phyloP scores from a whole-genome alignment of 192 early-diverging fungal species.

The Dissophora globulifera region DNA sequence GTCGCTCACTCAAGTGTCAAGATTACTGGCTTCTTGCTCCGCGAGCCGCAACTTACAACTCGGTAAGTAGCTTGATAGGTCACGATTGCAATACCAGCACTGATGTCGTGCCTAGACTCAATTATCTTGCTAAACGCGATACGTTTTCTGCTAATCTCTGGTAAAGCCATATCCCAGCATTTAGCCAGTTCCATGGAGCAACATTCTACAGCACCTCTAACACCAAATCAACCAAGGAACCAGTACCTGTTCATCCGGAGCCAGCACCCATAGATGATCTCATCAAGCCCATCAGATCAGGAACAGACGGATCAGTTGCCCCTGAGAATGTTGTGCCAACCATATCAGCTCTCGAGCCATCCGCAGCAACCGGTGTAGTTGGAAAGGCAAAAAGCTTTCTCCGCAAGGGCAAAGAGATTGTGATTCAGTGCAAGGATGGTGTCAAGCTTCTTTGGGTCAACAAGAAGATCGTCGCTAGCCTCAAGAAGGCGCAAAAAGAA shows the following conservation, averaged over 20 bases:
- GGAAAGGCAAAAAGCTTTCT: conserved; percentile 34
- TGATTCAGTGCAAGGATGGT: conserved; percentile 65
- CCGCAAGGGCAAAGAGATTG: conserved; percentile 57
- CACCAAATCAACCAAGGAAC: conserved; percentile 14
- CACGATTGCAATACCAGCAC: too few species aligned
- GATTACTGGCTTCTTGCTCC: conserved; percentile 14
- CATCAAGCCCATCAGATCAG: conserved; percentile 11
- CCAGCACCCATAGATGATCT: conserved; percentile 34
- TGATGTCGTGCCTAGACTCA: too few species aligned
- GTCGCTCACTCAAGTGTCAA: conserved; percentile 11
- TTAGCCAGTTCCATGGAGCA: conserved; percentile 16
- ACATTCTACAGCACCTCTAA: conserved; percentile 27
- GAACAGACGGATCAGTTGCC: conserved; percentile 24
- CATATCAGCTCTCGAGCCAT: not conserved
- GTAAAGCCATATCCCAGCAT: conserved; percentile 1
- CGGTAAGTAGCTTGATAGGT: conserved; percentile 15
- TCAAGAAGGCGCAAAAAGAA: conserved; percentile 43
- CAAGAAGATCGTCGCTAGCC: conserved; percentile 53
- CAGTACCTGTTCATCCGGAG: conserved; percentile 12
- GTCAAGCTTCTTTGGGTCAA: conserved; percentile 64
- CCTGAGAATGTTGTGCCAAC: conserved; percentile 13
- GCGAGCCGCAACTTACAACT: conserved; percentile 7
- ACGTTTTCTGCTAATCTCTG: not conserved
- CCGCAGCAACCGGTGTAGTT: conserved; percentile 21
- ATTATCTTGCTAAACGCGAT: too few species aligned